phyloP scores from a whole-genome alignment of 192 early-diverging fungal genomes.

The Gigaspora rosea region DNA sequence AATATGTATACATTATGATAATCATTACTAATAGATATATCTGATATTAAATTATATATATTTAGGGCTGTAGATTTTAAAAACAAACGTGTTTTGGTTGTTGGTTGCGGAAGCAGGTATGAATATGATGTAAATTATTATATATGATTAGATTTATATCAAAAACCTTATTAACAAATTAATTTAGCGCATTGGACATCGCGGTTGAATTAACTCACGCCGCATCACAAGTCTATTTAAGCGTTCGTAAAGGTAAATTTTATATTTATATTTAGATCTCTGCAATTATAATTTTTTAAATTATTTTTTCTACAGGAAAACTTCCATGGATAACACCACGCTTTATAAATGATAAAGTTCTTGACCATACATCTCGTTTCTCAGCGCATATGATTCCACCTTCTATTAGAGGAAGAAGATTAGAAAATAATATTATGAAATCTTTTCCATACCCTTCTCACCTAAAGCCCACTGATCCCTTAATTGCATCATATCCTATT shows the following conservation, averaged over 20 bases:
- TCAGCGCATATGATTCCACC: neutral
- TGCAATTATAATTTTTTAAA: constrained; percentile 40
- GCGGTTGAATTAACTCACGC: constrained; percentile 57
- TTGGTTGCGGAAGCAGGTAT: constrained; percentile 55
- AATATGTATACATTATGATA: neutral
- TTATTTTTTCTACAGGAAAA: neutral
- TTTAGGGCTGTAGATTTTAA: constrained; percentile 49
- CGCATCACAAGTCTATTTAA: constrained; percentile 55
- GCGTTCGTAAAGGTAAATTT: constrained; percentile 39
- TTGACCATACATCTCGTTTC: neutral
- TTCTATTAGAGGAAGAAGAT: neutral
- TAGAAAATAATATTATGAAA: constrained; percentile 35
- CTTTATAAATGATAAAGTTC: neutral
- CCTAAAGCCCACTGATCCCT: constrained; percentile 42
- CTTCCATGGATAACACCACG: neutral
- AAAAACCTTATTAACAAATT: neutral
- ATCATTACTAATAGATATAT: too few relatives aligned
- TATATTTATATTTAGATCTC: constrained; percentile 41
- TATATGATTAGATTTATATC: neutral
- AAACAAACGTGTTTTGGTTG: constrained; percentile 56
- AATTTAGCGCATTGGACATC: constrained; percentile 53
- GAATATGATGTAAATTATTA: neutral
- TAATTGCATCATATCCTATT: constrained; percentile 48
- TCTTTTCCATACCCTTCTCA: constrained; percentile 40
- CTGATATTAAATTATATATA: neutral